A percentile compares a stretch with the other conserved stretches of the same genome.
Conservation (phyloP, 257 asterid genomes). For the Anisodus acutangulus region DNA sequence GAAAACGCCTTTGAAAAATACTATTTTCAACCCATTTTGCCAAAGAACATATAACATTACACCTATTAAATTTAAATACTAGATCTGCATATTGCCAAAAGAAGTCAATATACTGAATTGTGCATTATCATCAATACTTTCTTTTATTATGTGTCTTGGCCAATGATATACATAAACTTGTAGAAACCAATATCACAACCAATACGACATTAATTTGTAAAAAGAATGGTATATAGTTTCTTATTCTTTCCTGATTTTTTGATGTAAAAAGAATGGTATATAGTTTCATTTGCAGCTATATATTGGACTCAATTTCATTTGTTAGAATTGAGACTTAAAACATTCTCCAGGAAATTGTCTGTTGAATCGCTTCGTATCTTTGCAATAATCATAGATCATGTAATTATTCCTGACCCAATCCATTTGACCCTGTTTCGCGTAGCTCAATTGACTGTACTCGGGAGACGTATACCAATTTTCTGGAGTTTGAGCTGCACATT, state of each 20-base stretch:
- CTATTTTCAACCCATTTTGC: no score
- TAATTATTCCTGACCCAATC: constrained; percentile 46
- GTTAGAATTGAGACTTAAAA: constrained; percentile 46
- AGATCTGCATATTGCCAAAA: not conserved
- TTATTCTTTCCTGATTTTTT: no score
- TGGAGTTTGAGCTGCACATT: constrained; percentile 45
- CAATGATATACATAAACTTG: not conserved
- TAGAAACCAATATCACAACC: not conserved
- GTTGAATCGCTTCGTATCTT: constrained; percentile 46
- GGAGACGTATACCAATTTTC: constrained; percentile 52
- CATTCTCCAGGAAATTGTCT: constrained; percentile 68
- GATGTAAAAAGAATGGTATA: not conserved
- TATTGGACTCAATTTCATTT: not conserved
- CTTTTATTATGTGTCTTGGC: not conserved
- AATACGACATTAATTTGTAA: not conserved
- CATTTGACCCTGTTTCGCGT: constrained; percentile 45
- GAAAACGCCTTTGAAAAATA: no score
- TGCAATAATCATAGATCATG: constrained; percentile 73
- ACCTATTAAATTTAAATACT: no score
- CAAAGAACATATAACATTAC: no score
- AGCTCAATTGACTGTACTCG: constrained; percentile 38
- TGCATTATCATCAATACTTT: not conserved
- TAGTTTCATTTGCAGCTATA: not conserved
- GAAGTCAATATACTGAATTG: not conserved
- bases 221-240: not conserved